phyloP scores from a whole-genome alignment of 306 rosid genomes.

The Lathyrus oleraceus region DNA sequence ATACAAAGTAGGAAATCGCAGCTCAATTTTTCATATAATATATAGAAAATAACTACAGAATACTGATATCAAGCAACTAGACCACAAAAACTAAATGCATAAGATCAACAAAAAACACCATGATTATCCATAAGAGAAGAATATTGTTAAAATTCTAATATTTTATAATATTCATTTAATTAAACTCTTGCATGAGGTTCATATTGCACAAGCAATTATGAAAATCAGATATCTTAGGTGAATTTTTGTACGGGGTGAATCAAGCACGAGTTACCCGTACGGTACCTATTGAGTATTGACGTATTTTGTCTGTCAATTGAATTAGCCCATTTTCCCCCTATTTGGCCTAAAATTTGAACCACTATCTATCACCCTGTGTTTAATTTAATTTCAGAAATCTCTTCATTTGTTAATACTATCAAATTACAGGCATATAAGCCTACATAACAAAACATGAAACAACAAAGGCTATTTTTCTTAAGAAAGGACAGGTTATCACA shows the following conservation, averaged over 20 bases:
- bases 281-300: not conserved
- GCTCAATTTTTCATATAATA: conserved; percentile 7
- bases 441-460: conserved; percentile 16
- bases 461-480: not conserved
- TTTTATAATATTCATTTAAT: conserved; percentile 10
- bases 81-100: not conserved
- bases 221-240: not conserved
- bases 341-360: conserved; percentile 14
- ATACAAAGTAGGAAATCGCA: not conserved
- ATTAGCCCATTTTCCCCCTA: not conserved
- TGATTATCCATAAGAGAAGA: not conserved
- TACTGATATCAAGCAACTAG: not conserved
- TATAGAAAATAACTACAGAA: not conserved
- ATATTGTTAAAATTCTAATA: not conserved
- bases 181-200: not conserved
- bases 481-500: conserved; percentile 11
- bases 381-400: conserved; percentile 8
- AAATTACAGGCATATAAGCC: conserved; percentile 1
- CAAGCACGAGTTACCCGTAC: not conserved
- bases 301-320: not conserved
- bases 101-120: conserved; percentile 2
- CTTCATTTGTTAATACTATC: conserved; percentile 5
- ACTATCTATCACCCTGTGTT: not conserved
- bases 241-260: not conserved
- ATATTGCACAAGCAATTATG: conserved; percentile 9